These are phyloP conservation scores for Chalaropsis thielavioides DNA, from an alignment of 2,329 filamentous ascomycete species.

Conservation along the genomic window DNA sequence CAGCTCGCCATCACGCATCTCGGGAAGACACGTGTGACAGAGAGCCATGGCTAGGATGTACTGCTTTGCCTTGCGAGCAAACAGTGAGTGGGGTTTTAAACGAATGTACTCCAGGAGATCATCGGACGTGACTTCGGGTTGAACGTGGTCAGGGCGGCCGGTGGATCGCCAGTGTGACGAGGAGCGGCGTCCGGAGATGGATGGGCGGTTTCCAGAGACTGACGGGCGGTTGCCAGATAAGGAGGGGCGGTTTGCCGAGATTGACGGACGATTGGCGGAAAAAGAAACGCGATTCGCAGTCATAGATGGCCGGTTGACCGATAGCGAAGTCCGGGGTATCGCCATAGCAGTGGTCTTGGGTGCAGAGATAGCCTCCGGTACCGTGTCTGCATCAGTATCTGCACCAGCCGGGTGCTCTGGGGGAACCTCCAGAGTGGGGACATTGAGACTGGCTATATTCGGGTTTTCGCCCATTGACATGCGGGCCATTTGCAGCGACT, in stretches of 20 bases:
- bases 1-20: conserved; percentile 56
- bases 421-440: conserved; percentile 22
- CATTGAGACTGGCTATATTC: not conserved
- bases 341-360: not conserved
- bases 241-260: conserved; percentile 18
- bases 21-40: conserved; percentile 82
- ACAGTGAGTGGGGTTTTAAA: conserved; percentile 57
- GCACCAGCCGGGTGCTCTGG: conserved; percentile 22
- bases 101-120: conserved; percentile 70
- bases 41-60: conserved; percentile 74
- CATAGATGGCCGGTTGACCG: conserved; percentile 18
- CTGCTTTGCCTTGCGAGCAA: conserved; percentile 64
- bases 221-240: conserved; percentile 24
- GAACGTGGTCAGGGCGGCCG: conserved; percentile 33
- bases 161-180: conserved; percentile 38
- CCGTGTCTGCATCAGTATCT: conserved; percentile 21
- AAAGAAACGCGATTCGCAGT: conserved; percentile 21
- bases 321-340: conserved; percentile 11
- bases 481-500: conserved; percentile 14
- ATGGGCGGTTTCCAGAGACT: conserved; percentile 22
- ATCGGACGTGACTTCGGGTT: conserved; percentile 48
- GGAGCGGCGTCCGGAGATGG: conserved; percentile 28
- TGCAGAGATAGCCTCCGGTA: conserved; percentile 17
- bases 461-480: conserved; percentile 14
- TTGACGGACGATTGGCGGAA: conserved; percentile 12